phyloP scores from a whole-genome alignment of 129 eudicot genomes.

The Apium graveolens region DNA sequence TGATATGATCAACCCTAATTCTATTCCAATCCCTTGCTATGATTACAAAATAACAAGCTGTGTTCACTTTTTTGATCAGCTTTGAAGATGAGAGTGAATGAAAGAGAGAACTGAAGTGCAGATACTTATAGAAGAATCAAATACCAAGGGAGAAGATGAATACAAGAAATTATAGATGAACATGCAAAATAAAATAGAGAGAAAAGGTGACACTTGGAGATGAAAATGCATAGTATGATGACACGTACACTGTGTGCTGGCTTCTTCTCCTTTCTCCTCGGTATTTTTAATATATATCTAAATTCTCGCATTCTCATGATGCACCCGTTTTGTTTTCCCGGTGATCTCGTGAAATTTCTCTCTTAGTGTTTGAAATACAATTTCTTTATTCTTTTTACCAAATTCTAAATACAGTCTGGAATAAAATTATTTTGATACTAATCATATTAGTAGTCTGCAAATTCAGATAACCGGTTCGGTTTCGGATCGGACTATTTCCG shows the following conservation, averaged over 20 bases:
- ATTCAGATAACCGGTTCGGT: too few species aligned
- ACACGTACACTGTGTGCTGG: slow-evolving; percentile 2
- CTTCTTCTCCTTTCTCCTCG: not conserved
- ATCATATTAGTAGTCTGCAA: too few species aligned
- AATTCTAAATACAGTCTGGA: too few species aligned
- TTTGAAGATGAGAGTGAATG: not conserved
- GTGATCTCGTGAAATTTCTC: too few species aligned
- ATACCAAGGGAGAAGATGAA: not conserved
- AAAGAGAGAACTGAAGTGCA: not conserved
- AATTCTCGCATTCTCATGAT: not conserved
- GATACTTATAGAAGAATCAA: not conserved
- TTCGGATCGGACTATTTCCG: too few species aligned
- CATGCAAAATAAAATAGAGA: not conserved
- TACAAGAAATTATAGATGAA: not conserved
- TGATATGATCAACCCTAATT: not conserved
- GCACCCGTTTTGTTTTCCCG: not conserved
- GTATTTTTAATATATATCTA: not conserved
- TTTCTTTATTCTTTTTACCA: too few species aligned
- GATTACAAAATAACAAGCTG: not conserved
- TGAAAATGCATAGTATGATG: not conserved
- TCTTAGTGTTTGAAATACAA: too few species aligned
- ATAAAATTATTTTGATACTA: too few species aligned
- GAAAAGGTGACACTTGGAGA: not conserved
- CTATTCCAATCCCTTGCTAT: not conserved
- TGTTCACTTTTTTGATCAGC: not conserved